Percentiles rank a stretch among this genome's conserved stretches.
phyloP scores from a whole-genome alignment of 257 asterid species.

The Solanum pennellii region DNA sequence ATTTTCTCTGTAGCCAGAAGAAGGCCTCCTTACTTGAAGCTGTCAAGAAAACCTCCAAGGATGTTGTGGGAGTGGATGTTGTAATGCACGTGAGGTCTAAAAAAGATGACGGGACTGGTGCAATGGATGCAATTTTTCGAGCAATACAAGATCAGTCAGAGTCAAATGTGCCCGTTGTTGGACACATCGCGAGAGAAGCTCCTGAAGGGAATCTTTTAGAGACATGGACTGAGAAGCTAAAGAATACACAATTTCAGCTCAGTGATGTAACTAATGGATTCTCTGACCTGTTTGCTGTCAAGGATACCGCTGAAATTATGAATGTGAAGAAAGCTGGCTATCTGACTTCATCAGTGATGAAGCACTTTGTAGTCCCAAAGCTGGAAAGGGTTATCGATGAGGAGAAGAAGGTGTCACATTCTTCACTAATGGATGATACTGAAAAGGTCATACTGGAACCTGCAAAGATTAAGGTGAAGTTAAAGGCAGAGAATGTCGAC shows the following conservation, averaged over 20 bases:
- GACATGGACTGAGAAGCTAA: slow-evolving; percentile 14
- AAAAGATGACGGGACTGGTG: slow-evolving; percentile 8
- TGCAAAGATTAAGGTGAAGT: slow-evolving; percentile 23
- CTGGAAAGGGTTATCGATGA: slow-evolving; percentile 22
- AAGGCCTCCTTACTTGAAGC: slow-evolving; percentile 13
- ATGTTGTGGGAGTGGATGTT: slow-evolving; percentile 11
- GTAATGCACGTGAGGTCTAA: slow-evolving; percentile 15
- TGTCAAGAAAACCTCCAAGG: slow-evolving; percentile 13
- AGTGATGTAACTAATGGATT: slow-evolving; percentile 12
- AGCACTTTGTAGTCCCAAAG: slow-evolving; percentile 20
- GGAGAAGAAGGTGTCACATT: slow-evolving; percentile 18
- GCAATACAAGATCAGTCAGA: slow-evolving; percentile 6
- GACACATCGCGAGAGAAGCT: slow-evolving; percentile 14
- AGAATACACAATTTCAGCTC: slow-evolving; percentile 10
- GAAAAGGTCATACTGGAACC: slow-evolving; percentile 22
- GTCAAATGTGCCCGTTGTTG: slow-evolving; percentile 10
- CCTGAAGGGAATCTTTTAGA: slow-evolving; percentile 21
- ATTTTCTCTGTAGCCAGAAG: slow-evolving; percentile 21
- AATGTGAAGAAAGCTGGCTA: slow-evolving; percentile 25
- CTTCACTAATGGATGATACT: slow-evolving; percentile 23
- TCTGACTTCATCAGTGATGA: slow-evolving; percentile 17
- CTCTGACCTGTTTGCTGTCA: slow-evolving; percentile 18
- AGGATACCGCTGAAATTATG: slow-evolving; percentile 14
- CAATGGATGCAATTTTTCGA: slow-evolving; percentile 12
- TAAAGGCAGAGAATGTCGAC: slow-evolving; percentile 21